Base-by-base conservation (phyloP, 2,329 filamentous ascomycete species). In the Tolypocladium guangdongense region DNA sequence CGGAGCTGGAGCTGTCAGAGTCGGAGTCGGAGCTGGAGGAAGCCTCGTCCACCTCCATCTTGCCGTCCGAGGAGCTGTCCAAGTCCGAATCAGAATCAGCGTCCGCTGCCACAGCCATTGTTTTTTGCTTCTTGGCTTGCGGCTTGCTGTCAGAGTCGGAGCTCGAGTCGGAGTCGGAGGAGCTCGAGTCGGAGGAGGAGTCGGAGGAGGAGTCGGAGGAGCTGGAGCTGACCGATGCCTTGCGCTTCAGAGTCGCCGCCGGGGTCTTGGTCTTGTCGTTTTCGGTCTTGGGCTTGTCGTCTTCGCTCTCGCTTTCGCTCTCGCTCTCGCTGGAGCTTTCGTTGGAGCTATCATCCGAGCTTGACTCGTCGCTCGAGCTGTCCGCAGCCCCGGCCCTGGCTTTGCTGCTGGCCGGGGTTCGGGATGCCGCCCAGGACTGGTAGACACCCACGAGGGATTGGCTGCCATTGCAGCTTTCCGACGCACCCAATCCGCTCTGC, bases 121-220 rank as follows among this genome's bases (percentile, higher is more conserved):
- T 71, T 64, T 74, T 76, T 56, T 66, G 65, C 68, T 81, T 83
- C 71, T 84, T 84, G 30, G 68, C 59, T 55, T 72, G 71, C 4
- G 74, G 77, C 54, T 77, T 71, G 41, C 72, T 72, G 39, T 76
- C 74, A 10, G 72, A 75, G 57, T 69, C 71, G 20, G 75, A 76
- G 49, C 70, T 66, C 1, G 69, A 70, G 16, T 60, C 60, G 43
- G 65, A 67, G n/a, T n/a, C n/a, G 41, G 60, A 62, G 4, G 68
- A 71, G 14, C 64, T 64, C 18, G 68, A 70, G 53, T 49, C 49
- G 24, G 52, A 54, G 11, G 39, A 36, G 16, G 36, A 39, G 14
- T 51, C 49, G n/a, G n/a, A n/a, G n/a, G n/a, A n/a, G n/a, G n/a
- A n/a, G 24, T 30, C 35, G n/a, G n/a, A n/a, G 6, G 52, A 45